Base-by-base conservation (phyloP, 495 filamentous ascomycete species). In the Aspergillus coremiiformis region DNA sequence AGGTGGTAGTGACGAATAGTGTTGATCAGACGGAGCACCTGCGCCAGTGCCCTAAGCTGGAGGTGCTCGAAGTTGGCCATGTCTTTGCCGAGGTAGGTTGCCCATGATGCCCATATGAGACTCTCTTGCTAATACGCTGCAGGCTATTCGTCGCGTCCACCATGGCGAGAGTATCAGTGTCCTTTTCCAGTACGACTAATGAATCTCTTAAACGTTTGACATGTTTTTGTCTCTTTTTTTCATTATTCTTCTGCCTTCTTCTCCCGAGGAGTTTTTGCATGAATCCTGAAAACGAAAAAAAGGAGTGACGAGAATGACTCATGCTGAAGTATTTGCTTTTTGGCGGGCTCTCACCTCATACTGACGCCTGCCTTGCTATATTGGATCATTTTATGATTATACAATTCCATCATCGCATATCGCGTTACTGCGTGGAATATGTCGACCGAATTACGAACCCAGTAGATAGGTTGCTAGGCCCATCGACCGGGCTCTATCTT, bases 121-220 rank as follows among this genome's bases (percentile, higher is more conserved):
- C 42, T 39, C 56, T 37, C 51, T 65, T 47, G 58, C 57, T 59
- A 51, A 57, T 59, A 35, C 5, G 24, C 42, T 54, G n/a, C 51
- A 86, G 84, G 93, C 93, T 15, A 96, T 98, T 64, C 86, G 93
- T 45, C 81, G 93, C 39, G 94, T 98, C 46, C 93, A 97, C 69
- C 91, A 97, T 71, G 93, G 93, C 51, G 93, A 98, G 74, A 95
- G 90, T 60, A 96, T 98, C 70, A 96, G 90, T 67, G 89, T 93
- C 47, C 80, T 98, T 48, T 96, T 98, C 70, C 89, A 93, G 72
- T 89, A 93, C 60, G 88, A 94, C 50, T 80, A 68, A 75, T 53
- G 42, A 39, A 48, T 22, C 5, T 39, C 42, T 52, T 49, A 10
- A 21, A 39, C n/a, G n/a, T 50, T 29, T 10, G 48, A 44, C 37